phyloP scores from a whole-genome alignment of 202 grass and related monocot genomes.

The Brachypodium distachyon region DNA sequence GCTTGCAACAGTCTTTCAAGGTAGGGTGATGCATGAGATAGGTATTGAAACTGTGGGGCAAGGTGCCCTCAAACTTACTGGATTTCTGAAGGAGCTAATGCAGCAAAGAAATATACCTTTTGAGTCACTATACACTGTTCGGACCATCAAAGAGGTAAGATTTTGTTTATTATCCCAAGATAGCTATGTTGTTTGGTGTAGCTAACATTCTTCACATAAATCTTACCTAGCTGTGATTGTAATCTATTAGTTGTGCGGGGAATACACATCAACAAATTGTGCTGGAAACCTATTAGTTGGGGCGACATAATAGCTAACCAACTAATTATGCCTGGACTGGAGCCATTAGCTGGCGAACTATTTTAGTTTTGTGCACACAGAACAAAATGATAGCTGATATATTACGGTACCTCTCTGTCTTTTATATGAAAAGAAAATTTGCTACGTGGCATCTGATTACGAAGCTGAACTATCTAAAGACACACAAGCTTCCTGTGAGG shows the following conservation, averaged over 20 bases:
- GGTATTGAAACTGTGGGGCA: constrained; percentile 81
- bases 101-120: constrained; percentile 60
- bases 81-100: constrained; percentile 84
- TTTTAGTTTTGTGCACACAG: neutral
- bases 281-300: neutral
- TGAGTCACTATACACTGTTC: constrained; percentile 79
- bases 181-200: neutral
- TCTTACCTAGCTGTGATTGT: neutral
- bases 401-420: constrained; percentile 8
- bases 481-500: constrained; percentile 60
- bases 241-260: neutral
- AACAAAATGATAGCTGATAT: neutral
- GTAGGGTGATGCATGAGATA: constrained; percentile 75
- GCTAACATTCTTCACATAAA: neutral
- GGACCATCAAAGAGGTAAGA: constrained; percentile 87
- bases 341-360: neutral
- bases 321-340: neutral
- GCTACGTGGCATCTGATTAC: constrained; percentile 78
- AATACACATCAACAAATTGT: neutral
- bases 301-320: neutral
- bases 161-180: neutral
- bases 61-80: constrained; percentile 89
- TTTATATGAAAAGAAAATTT: constrained; percentile 68
- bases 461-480: constrained; percentile 70
- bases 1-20: constrained; percentile 62